These are phyloP conservation scores for Phytopythium litorale DNA, from an alignment of 352 stramenopile species.

Conservation along the genomic window DNA sequence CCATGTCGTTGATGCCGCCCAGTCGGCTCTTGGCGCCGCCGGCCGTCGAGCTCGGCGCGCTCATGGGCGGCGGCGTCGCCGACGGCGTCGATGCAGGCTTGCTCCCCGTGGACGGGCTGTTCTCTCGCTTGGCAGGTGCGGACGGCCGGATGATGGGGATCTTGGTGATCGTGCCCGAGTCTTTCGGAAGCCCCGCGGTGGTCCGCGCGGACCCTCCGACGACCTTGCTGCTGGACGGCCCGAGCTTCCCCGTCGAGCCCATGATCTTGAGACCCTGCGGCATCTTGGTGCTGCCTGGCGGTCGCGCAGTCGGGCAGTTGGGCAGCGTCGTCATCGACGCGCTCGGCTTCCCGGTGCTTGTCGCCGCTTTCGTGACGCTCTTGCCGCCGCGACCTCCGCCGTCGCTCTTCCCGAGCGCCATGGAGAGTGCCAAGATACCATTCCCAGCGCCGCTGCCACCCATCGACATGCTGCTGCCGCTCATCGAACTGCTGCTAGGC, in stretches of 20 bases:
- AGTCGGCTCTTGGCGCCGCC: slow-evolving; percentile 28
- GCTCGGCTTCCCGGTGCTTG: slow-evolving; percentile 27
- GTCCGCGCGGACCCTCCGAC: slow-evolving; percentile 27
- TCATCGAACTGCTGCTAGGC: slow-evolving; percentile 8
- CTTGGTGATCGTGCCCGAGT: slow-evolving; percentile 49
- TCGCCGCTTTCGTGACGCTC: slow-evolving; percentile 34
- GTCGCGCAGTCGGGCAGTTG: slow-evolving; percentile 49
- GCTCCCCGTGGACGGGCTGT: slow-evolving; percentile 44
- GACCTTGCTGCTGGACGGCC: slow-evolving; percentile 29
- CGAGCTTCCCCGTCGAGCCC: slow-evolving; percentile 47
- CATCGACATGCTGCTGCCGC: slow-evolving; percentile 16
- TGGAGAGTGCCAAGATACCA: slow-evolving; percentile 25
- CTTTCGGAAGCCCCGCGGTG: slow-evolving; percentile 39
- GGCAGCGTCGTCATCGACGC: slow-evolving; percentile 56
- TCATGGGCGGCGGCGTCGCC: background rate
- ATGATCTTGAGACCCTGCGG: slow-evolving; percentile 46
- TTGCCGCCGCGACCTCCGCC: background rate
- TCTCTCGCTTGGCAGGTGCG: slow-evolving; percentile 64
- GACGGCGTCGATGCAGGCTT: slow-evolving; percentile 22
- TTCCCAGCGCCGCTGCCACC: slow-evolving; percentile 14
- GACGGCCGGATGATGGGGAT: slow-evolving; percentile 72
- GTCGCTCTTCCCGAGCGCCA: slow-evolving; percentile 21
- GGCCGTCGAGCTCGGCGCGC: background rate
- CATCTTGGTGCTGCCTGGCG: slow-evolving; percentile 40
- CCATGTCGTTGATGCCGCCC: slow-evolving; percentile 25